phyloP scores from a whole-genome alignment of 805 yeast genomes.

The Blastobotrys robertii region DNA sequence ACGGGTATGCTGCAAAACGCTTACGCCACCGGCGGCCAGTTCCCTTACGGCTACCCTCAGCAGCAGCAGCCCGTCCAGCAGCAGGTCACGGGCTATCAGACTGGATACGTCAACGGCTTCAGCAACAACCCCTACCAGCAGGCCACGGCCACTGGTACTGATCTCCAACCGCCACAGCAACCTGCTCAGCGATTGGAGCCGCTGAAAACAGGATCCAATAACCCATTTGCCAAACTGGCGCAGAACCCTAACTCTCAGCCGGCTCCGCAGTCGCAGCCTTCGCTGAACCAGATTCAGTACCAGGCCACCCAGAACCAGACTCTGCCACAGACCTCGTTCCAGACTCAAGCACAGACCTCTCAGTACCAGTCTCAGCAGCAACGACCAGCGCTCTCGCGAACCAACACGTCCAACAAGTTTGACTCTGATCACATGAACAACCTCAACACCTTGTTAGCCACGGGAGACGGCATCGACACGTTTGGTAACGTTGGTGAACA shows the following conservation, averaged over 20 bases:
- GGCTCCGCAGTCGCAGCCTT: conserved; percentile 12
- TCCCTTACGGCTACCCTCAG: conserved; percentile 6
- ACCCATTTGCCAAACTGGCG: conserved; percentile 53
- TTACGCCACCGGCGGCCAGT: conserved; percentile 23
- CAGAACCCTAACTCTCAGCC: conserved; percentile 7
- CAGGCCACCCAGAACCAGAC: conserved; percentile 17
- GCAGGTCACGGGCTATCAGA: conserved; percentile 10
- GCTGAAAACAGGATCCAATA: conserved; percentile 61
- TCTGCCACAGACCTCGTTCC: conserved; percentile 11
- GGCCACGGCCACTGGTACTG: conserved; percentile 15
- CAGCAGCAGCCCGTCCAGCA: conserved; percentile 13
- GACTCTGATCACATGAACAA: conserved; percentile 49
- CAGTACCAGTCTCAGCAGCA: conserved; percentile 21
- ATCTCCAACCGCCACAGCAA: conserved; percentile 5
- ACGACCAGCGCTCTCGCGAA: conserved; percentile 17
- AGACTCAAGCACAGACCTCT: conserved; percentile 7
- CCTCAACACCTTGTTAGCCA: conserved; percentile 66
- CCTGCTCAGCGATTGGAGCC: conserved; percentile 39
- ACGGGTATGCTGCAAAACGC: conserved; percentile 47
- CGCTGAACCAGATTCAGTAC: conserved; percentile 22
- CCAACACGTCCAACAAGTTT: conserved; percentile 37
- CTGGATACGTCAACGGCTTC: conserved; percentile 26
- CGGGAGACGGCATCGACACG: conserved; percentile 88
- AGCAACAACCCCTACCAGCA: conserved; percentile 33
- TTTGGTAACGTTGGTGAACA: conserved; percentile 80